Conservation (phyloP, 345 rosid species). For the Excoecaria agallocha region DNA sequence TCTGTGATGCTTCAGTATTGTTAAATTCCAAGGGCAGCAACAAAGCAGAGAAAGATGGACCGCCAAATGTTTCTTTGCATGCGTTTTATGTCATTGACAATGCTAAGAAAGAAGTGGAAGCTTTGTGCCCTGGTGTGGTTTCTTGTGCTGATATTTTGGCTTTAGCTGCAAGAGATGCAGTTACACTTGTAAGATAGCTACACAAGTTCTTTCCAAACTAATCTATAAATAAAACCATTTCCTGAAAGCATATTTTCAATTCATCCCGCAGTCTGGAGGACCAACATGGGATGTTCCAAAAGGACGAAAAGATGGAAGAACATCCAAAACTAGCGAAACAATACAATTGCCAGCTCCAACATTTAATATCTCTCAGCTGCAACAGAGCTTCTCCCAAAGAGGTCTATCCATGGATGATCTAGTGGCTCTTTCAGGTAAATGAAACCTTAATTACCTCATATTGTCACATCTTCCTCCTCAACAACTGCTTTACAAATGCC, state of each 20-base stretch:
- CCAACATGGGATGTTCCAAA: slow-evolving; percentile 52
- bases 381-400: slow-evolving; percentile 44
- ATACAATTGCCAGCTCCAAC: slow-evolving; percentile 38
- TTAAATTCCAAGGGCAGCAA: slow-evolving; percentile 36
- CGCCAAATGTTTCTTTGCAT: slow-evolving; percentile 42
- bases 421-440: slow-evolving; percentile 46
- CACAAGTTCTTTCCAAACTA: not conserved
- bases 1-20: slow-evolving; percentile 47
- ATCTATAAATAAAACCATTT: not conserved
- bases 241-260: slow-evolving; percentile 1
- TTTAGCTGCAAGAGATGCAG: slow-evolving; percentile 49
- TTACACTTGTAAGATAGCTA: slow-evolving; percentile 29
- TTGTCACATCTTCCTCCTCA: not conserved
- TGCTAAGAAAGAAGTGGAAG: slow-evolving; percentile 45
- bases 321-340: slow-evolving; percentile 43
- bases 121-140: slow-evolving; percentile 40
- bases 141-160: slow-evolving; percentile 55
- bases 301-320: slow-evolving; percentile 52
- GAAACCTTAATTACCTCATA: not conserved
- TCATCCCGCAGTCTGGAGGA: slow-evolving; percentile 41
- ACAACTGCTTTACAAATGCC: not conserved
- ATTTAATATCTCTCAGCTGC: slow-evolving; percentile 43
- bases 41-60: slow-evolving; percentile 48
- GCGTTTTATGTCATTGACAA: slow-evolving; percentile 46
- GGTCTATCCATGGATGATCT: slow-evolving; percentile 42